Evolutionary conservation across 805 yeast species (phyloP).

Genomic region (Candida koratica): DNA sequence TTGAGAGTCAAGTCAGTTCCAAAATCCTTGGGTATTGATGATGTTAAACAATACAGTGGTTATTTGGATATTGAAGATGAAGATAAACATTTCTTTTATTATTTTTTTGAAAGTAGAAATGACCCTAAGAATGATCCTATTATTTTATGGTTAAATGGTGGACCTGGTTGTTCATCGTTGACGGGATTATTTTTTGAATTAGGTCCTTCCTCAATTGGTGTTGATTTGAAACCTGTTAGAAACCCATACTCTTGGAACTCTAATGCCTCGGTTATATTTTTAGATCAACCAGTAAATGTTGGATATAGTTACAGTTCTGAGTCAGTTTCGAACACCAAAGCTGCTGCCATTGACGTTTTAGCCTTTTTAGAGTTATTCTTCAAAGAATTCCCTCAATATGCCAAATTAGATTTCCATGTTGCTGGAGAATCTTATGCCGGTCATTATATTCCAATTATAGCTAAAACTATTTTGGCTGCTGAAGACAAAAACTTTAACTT

Average conservation of each 20-base stretch:
- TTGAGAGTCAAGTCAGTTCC: constrained; percentile 64
- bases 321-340: constrained; percentile 27
- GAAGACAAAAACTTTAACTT: constrained; percentile 47
- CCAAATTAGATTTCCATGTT: constrained; percentile 29
- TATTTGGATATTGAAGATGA: constrained; percentile 76
- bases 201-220: constrained; percentile 30
- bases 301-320: constrained; percentile 32
- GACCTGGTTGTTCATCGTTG: constrained; percentile 34
- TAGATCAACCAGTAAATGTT: constrained; percentile 35
- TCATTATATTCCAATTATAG: constrained; percentile 45
- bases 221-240: constrained; percentile 24
- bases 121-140: constrained; percentile 37
- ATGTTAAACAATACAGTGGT: constrained; percentile 79
- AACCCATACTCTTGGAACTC: constrained; percentile 32
- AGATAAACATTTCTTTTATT: constrained; percentile 53
- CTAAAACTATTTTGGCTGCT: constrained; percentile 40
- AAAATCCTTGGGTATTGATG: constrained; percentile 68
- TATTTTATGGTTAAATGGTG: constrained; percentile 35
- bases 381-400: constrained; percentile 32
- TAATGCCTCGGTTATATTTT: constrained; percentile 40
- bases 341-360: constrained; percentile 35
- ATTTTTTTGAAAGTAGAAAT: constrained; percentile 43
- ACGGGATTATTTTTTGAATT: constrained; percentile 35
- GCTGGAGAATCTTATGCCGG: constrained; percentile 47
- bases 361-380: constrained; percentile 37